Conservation (phyloP, 2,329 filamentous ascomycete species). For the Periconia macrospinosa region DNA sequence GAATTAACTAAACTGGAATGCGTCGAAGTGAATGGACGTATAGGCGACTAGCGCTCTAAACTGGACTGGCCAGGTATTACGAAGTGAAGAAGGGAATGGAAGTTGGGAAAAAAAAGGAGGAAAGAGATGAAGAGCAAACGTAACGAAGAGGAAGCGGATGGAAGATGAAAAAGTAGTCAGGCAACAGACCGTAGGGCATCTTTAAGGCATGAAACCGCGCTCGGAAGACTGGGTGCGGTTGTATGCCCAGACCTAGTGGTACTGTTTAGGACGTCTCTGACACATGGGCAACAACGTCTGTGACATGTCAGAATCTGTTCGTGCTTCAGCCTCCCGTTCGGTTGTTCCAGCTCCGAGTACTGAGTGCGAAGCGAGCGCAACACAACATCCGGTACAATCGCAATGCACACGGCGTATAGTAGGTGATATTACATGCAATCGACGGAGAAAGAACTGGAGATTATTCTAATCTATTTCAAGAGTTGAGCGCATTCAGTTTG, state of each 20-base stretch:
- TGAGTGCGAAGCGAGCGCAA: constrained; percentile 15
- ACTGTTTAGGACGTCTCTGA: constrained; percentile 30
- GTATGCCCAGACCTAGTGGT: constrained; percentile 29
- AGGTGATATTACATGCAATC: constrained; percentile 12
- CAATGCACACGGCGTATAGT: background rate
- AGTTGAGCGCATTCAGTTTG: background rate
- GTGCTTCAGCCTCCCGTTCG: constrained; percentile 40
- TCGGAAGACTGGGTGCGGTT: constrained; percentile 25
- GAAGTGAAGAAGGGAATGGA: constrained; percentile 27
- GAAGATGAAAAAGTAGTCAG: constrained; percentile 34
- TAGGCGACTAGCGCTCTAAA: constrained; percentile 44
- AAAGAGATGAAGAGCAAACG: constrained; percentile 36
- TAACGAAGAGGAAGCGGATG: constrained; percentile 33
- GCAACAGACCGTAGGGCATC: constrained; percentile 32
- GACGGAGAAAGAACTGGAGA: background rate
- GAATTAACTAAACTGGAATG: constrained; percentile 30
- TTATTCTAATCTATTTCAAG: background rate
- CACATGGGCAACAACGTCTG: constrained; percentile 31
- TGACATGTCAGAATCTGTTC: constrained; percentile 40
- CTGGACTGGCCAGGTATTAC: constrained; percentile 45
- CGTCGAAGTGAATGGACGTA: constrained; percentile 24
- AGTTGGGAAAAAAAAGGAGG: constrained; percentile 22
- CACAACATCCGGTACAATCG: background rate
- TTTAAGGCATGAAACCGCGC: constrained; percentile 42
- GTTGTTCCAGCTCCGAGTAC: constrained; percentile 21